A percentile compares a stretch with the other conserved stretches of the same genome.
These are phyloP conservation scores for Rhynchospora tenuis DNA, from an alignment of 176 grass and related monocot species.

Conservation along the genomic window DNA sequence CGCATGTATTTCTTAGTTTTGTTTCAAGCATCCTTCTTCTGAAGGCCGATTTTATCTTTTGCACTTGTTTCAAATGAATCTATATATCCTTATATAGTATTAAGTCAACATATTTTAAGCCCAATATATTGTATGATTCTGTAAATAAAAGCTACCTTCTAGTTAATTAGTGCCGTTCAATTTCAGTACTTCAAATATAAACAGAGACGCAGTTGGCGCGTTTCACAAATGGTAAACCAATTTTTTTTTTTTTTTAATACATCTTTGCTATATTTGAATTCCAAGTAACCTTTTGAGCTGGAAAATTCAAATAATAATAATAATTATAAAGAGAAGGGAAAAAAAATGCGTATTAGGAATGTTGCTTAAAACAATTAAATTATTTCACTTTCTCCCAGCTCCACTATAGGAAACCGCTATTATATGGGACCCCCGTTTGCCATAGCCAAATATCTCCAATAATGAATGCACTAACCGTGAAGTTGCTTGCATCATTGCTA, in stretches of 20 bases:
- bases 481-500: constrained; percentile 24
- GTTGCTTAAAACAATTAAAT: background rate
- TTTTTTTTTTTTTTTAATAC: too few relatives aligned
- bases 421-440: constrained; percentile 27
- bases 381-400: background rate
- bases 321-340: background rate
- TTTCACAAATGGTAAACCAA: too few relatives aligned
- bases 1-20: background rate
- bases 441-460: constrained; percentile 27
- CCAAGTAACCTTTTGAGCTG: too few relatives aligned
- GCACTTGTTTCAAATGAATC: background rate
- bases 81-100: background rate
- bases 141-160: background rate
- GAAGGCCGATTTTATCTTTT: background rate
- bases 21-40: background rate
- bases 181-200: too few relatives aligned
- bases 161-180: too few relatives aligned
- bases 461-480: constrained; percentile 29
- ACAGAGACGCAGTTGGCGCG: too few relatives aligned
- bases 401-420: constrained; percentile 22
- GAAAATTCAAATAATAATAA: too few relatives aligned
- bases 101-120: background rate
- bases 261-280: too few relatives aligned
- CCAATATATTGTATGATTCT: background rate
- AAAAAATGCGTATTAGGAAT: background rate